Evolutionary conservation across 2,329 filamentous ascomycete genomes (phyloP).

Genomic region (Clonostachys byssicola): DNA sequence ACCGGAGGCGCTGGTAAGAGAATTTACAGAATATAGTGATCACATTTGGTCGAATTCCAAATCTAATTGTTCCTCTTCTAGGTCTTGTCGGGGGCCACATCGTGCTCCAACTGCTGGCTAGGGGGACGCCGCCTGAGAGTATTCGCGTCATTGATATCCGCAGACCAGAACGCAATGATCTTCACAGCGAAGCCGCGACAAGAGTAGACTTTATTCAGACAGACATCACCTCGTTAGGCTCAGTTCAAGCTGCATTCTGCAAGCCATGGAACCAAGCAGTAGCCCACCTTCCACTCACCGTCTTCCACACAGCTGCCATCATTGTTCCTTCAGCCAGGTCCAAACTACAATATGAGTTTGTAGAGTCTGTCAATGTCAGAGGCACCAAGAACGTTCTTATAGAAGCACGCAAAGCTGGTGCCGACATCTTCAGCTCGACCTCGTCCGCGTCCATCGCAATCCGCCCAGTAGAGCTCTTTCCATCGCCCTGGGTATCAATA

Average conservation of each 20-base stretch:
- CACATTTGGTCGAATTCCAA: neutral
- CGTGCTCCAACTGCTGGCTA: slow-evolving; percentile 45
- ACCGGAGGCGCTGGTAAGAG: slow-evolving; percentile 1
- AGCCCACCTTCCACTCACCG: slow-evolving; percentile 42
- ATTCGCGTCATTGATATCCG: slow-evolving; percentile 51
- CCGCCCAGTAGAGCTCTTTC: neutral
- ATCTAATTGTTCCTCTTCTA: neutral
- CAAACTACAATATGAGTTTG: slow-evolving; percentile 34
- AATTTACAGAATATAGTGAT: neutral
- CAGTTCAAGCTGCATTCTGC: slow-evolving; percentile 38
- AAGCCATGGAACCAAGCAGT: slow-evolving; percentile 37
- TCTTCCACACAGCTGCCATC: slow-evolving; percentile 52
- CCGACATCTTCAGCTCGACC: slow-evolving; percentile 46
- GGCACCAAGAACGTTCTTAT: slow-evolving; percentile 44
- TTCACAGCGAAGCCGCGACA: slow-evolving; percentile 25
- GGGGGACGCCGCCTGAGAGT: slow-evolving; percentile 42
- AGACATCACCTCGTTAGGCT: slow-evolving; percentile 42
- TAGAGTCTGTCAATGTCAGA: slow-evolving; percentile 41
- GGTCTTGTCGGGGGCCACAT: slow-evolving; percentile 49
- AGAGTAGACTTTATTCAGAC: slow-evolving; percentile 37
- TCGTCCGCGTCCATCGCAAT: slow-evolving; percentile 36
- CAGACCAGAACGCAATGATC: slow-evolving; percentile 33
- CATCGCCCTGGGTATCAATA: slow-evolving; percentile 25
- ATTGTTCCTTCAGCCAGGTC: slow-evolving; percentile 47
- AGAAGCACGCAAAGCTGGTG: slow-evolving; percentile 37